Evolutionary conservation across 305 asterid genomes (phyloP).

Genomic region (Ilex paraguariensis): DNA sequence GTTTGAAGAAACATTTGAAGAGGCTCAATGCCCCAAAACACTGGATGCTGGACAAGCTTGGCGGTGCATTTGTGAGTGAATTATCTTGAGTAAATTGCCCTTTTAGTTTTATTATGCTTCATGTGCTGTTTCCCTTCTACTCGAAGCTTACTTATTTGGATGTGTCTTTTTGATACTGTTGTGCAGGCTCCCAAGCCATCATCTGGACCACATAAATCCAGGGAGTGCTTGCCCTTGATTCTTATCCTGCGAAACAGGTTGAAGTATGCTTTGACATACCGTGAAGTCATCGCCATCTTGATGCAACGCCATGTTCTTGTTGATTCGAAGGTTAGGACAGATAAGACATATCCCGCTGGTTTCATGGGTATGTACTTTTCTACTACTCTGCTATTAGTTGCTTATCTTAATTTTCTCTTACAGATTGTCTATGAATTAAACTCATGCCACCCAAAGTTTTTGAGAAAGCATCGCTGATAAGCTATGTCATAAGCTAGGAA

Average conservation of each 20-base stretch:
- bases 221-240: constrained; percentile 24
- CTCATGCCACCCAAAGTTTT: too few species aligned
- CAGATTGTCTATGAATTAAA: neutral
- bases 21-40: constrained; percentile 28
- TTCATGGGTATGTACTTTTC: constrained; percentile 9
- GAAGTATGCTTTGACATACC: constrained; percentile 21
- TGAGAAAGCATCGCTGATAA: too few species aligned
- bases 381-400: neutral
- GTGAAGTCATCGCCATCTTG: constrained; percentile 18
- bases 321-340: constrained; percentile 23
- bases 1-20: constrained; percentile 26
- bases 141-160: neutral
- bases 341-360: constrained; percentile 22
- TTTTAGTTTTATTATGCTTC: neutral
- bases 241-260: constrained; percentile 19
- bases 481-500: too few species aligned
- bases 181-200: constrained; percentile 24
- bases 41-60: constrained; percentile 27
- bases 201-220: constrained; percentile 27
- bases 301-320: constrained; percentile 24
- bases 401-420: neutral
- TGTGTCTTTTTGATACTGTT: neutral
- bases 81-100: neutral
- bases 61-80: constrained; percentile 23
- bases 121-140: neutral